phyloP scores from a whole-genome alignment of 129 eudicot species.

The Flaveria sonorensis region DNA sequence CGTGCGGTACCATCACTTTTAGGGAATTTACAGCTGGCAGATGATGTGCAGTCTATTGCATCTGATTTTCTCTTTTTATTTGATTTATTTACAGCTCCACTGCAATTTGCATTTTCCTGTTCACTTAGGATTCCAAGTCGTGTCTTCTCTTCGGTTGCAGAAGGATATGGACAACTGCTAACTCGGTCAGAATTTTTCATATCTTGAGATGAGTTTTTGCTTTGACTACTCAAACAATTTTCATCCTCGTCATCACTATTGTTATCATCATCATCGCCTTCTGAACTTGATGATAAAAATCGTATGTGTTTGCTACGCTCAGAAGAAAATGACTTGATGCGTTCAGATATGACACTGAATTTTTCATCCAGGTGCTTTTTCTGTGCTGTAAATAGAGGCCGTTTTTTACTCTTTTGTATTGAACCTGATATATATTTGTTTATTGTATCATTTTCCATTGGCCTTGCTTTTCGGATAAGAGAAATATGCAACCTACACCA shows the following conservation, averaged over 20 bases:
- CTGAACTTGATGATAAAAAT: slow-evolving; percentile 60
- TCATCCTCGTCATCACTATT: slow-evolving; percentile 49
- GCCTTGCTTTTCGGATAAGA: slow-evolving; percentile 43
- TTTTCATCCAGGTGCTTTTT: slow-evolving; percentile 83
- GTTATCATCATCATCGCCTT: slow-evolving; percentile 35
- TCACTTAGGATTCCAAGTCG: slow-evolving; percentile 62
- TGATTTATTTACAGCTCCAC: slow-evolving; percentile 18
- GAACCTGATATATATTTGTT: slow-evolving; percentile 37
- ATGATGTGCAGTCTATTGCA: slow-evolving; percentile 14
- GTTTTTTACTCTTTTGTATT: slow-evolving; percentile 35
- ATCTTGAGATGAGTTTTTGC: slow-evolving; percentile 44
- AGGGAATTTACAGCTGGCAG: slow-evolving; percentile 14
- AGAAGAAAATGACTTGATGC: slow-evolving; percentile 59
- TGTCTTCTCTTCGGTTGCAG: slow-evolving; percentile 63
- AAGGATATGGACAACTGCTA: slow-evolving; percentile 68
- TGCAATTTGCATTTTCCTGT: slow-evolving; percentile 27
- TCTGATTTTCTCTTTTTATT: slow-evolving; percentile 41
- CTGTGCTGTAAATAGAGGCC: slow-evolving; percentile 66
- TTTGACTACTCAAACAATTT: slow-evolving; percentile 35
- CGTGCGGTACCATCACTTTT: slow-evolving; percentile 27
- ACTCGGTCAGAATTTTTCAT: slow-evolving; percentile 40
- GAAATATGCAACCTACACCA: slow-evolving; percentile 50
- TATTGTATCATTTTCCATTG: slow-evolving; percentile 39
- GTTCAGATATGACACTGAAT: slow-evolving; percentile 59
- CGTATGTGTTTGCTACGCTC: slow-evolving; percentile 55